Evolutionary conservation across 2,329 filamentous ascomycete genomes (phyloP).

Genomic region (Bipolaris zeicola): DNA sequence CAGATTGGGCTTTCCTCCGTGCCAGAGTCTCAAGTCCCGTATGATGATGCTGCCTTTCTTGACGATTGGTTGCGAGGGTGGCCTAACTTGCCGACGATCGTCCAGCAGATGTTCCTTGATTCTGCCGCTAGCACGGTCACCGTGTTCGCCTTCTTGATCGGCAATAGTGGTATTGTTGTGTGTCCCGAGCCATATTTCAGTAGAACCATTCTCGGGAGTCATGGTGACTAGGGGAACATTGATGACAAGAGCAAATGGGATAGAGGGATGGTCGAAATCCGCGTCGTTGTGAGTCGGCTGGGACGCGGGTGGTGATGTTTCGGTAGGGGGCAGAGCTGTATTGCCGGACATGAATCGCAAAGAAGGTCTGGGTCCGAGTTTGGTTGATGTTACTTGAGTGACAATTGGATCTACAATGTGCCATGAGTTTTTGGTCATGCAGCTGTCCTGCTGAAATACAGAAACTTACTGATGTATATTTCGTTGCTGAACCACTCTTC

Average conservation of each 20-base stretch:
- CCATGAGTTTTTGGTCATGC: not conserved
- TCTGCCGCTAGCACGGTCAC: slow-evolving; percentile 37
- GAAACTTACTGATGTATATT: slow-evolving; percentile 60
- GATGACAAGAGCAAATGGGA: slow-evolving; percentile 55
- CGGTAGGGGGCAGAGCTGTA: slow-evolving; percentile 53
- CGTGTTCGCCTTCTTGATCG: slow-evolving; percentile 50
- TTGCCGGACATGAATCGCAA: slow-evolving; percentile 45
- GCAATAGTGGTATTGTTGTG: slow-evolving; percentile 48
- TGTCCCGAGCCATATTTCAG: slow-evolving; percentile 59
- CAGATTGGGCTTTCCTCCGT: slow-evolving; percentile 58
- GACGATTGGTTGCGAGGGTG: slow-evolving; percentile 39
- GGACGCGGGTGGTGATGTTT: slow-evolving; percentile 42
- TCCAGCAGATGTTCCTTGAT: slow-evolving; percentile 36
- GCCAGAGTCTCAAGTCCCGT: slow-evolving; percentile 57
- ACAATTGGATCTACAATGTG: slow-evolving; percentile 57
- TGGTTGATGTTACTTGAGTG: slow-evolving; percentile 60
- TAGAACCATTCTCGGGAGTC: slow-evolving; percentile 54
- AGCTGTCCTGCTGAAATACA: no score
- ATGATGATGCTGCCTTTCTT: slow-evolving; percentile 55
- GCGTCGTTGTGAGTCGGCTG: slow-evolving; percentile 45
- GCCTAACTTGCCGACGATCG: slow-evolving; percentile 18
- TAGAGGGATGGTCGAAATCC: slow-evolving; percentile 39
- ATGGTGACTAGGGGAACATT: slow-evolving; percentile 57
- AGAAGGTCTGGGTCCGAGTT: slow-evolving; percentile 40
- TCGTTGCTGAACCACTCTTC: slow-evolving; percentile 43